These are phyloP conservation scores for Boletus patriciae DNA, from an alignment of 768 basidiomycete species.

Conservation along the genomic window DNA sequence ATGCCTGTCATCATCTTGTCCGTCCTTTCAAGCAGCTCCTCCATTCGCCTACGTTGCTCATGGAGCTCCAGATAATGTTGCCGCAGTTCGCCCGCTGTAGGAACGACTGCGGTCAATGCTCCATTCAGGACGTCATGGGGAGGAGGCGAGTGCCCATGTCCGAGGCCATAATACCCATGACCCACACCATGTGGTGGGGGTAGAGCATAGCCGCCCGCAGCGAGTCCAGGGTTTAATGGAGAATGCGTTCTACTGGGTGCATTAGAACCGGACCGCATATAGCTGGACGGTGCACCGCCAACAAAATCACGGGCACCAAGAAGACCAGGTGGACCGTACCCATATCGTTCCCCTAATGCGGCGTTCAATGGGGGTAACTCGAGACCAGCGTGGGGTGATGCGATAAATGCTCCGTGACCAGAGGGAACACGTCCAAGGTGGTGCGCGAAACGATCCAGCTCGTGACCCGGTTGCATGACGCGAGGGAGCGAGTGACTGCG, in stretches of 20 bases:
- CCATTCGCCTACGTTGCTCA: constrained; percentile 61
- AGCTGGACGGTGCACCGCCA: constrained; percentile 49
- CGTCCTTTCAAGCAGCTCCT: constrained; percentile 76
- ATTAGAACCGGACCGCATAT: constrained; percentile 62
- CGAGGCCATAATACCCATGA: constrained; percentile 39
- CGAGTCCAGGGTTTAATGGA: constrained; percentile 53
- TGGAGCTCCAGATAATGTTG: constrained; percentile 66
- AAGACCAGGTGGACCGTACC: constrained; percentile 37
- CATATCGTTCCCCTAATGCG: constrained; percentile 39
- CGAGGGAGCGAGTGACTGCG: constrained; percentile 36
- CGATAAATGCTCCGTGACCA: constrained; percentile 37
- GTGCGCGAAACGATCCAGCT: constrained; percentile 36
- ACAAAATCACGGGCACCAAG: constrained; percentile 34
- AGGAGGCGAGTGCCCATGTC: constrained; percentile 39
- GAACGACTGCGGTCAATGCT: constrained; percentile 30
- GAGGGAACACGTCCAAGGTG: constrained; percentile 37
- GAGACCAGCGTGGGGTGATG: constrained; percentile 47
- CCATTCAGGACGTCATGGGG: constrained; percentile 35
- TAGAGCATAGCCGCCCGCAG: constrained; percentile 42
- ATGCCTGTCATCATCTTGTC: constrained; percentile 70
- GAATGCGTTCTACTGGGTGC: constrained; percentile 75
- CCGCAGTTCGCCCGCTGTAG: constrained; percentile 62
- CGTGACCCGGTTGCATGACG: constrained; percentile 29
- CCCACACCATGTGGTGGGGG: constrained; percentile 39
- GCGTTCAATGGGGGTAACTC: constrained; percentile 62